These are phyloP conservation scores for Sicyos baderoa DNA, from an alignment of 306 rosid genomes.

Conservation along the genomic window DNA sequence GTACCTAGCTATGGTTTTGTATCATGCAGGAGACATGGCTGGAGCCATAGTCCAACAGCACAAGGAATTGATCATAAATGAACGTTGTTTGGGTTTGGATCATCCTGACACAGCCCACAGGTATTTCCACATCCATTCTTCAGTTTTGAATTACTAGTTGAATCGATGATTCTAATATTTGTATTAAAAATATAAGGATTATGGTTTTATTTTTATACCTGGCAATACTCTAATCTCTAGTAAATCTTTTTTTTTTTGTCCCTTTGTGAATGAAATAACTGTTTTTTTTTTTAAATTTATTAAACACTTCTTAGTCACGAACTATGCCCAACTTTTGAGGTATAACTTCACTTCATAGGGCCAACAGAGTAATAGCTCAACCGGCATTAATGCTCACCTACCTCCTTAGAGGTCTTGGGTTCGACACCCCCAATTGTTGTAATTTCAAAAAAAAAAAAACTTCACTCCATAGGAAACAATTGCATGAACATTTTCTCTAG, in stretches of 20 bases:
- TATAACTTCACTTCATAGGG: neutral
- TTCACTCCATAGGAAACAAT: neutral
- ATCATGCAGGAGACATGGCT: constrained; percentile 98
- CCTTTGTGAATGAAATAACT: neutral
- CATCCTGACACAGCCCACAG: constrained; percentile 99
- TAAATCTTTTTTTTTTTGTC: neutral
- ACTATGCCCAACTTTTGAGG: neutral
- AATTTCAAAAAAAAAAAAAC: too few species aligned
- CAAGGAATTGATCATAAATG: constrained; percentile 89
- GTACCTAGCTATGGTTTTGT: constrained; percentile 98
- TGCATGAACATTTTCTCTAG: neutral
- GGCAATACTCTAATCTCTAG: neutral
- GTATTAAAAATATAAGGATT: neutral
- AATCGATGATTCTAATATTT: neutral
- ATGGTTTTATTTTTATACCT: neutral
- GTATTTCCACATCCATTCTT: constrained; percentile 30
- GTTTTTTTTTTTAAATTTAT: too few species aligned
- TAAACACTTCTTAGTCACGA: neutral
- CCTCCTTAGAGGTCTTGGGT: too few species aligned
- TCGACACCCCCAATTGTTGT: too few species aligned
- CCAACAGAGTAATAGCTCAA: too few species aligned
- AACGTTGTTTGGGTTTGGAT: constrained; percentile 93
- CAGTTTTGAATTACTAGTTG: constrained; percentile 6
- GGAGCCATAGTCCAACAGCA: constrained; percentile 97
- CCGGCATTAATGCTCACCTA: too few species aligned